Conservation (phyloP, 192 early-diverging fungal species). For the Coemansia umbellata region DNA sequence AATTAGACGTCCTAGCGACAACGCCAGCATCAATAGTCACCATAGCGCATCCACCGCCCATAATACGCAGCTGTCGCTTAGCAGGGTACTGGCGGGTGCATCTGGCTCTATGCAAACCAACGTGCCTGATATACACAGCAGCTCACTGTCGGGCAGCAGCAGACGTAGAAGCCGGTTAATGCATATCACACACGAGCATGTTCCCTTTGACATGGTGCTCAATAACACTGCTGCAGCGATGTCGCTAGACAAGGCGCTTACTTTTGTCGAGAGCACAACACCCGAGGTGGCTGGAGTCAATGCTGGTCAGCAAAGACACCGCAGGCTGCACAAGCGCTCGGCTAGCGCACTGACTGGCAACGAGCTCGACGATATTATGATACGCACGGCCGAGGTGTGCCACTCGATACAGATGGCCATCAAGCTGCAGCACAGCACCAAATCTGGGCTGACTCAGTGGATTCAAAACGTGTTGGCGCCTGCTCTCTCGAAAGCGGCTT, state of each 20-base stretch:
- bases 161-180: conserved; percentile 15
- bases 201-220: conserved; percentile 39
- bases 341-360: conserved; percentile 25
- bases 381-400: conserved; percentile 42
- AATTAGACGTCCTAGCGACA: conserved; percentile 14
- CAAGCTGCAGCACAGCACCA: conserved; percentile 19
- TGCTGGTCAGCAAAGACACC: conserved; percentile 1
- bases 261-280: conserved; percentile 27
- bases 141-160: not conserved
- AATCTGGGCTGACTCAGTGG: conserved; percentile 37
- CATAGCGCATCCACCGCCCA: not conserved
- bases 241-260: conserved; percentile 40
- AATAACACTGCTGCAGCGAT: conserved; percentile 22
- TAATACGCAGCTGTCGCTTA: not conserved
- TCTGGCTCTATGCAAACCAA: not conserved
- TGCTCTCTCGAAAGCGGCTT: too few relatives aligned
- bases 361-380: conserved; percentile 50
- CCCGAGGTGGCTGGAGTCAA: not conserved
- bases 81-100: not conserved
- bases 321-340: conserved; percentile 36
- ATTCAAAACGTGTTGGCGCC: conserved; percentile 2
- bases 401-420: conserved; percentile 47
- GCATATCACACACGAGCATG: conserved; percentile 11
- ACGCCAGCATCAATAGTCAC: not conserved
- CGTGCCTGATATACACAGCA: not conserved